Conservation (phyloP, 1,284 basidiomycete species). For the Ganoderma multipileum region DNA sequence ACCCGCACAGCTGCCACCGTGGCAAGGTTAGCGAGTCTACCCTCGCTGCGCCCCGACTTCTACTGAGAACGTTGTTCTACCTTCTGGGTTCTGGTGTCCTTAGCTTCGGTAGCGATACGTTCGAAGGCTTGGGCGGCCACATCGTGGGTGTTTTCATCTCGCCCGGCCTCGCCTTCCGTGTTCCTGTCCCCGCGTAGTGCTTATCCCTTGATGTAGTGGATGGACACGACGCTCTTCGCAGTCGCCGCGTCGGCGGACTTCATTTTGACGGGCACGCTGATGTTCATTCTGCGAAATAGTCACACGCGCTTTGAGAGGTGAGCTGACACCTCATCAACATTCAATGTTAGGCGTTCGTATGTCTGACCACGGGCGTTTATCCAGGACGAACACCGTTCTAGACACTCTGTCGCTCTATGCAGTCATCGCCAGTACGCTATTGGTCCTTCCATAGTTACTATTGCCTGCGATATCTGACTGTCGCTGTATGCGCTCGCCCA, state of each 20-base stretch:
- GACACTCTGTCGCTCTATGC: conserved; percentile 5
- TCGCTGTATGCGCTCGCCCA: neutral
- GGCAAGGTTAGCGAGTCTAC: neutral
- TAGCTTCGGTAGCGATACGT: conserved; percentile 1
- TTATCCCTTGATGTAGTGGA: neutral
- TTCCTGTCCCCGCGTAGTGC: neutral
- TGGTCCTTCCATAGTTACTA: neutral
- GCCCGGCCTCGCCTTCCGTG: neutral
- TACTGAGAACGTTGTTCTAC: neutral
- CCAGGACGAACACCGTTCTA: neutral
- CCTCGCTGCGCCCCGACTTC: neutral
- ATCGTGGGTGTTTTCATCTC: neutral
- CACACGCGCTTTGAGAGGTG: conserved; percentile 5
- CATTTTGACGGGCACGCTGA: conserved; percentile 4
- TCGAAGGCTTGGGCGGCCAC: neutral
- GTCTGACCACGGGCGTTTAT: neutral
- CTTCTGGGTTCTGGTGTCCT: neutral
- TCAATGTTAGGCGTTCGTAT: neutral
- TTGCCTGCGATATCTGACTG: neutral
- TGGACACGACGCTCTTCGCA: neutral
- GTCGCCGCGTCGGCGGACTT: conserved; percentile 1
- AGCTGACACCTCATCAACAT: neutral
- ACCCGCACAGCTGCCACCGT: neutral
- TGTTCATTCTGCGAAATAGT: neutral
- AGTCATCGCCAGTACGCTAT: conserved; percentile 2